These are phyloP conservation scores for Pulicaria dysenterica DNA, from an alignment of 129 eudicot genomes.

Conservation along the genomic window DNA sequence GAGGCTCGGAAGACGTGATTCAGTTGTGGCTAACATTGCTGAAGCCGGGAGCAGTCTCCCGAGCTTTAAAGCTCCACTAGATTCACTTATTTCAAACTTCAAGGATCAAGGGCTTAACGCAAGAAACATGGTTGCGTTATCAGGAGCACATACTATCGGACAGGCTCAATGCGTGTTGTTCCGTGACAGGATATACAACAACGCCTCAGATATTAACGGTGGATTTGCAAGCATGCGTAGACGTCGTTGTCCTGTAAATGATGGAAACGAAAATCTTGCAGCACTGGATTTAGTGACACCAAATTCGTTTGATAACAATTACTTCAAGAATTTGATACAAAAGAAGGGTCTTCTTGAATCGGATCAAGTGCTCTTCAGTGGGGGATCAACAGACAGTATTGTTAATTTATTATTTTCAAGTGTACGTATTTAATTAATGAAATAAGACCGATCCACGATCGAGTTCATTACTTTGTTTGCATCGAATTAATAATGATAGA, in stretches of 20 bases:
- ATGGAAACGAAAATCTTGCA: slow-evolving; percentile 58
- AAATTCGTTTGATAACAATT: slow-evolving; percentile 50
- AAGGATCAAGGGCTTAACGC: slow-evolving; percentile 48
- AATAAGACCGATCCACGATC: too few species aligned
- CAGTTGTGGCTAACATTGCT: slow-evolving; percentile 55
- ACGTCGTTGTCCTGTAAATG: slow-evolving; percentile 47
- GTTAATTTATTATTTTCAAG: slow-evolving; percentile 14
- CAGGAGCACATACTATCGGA: slow-evolving; percentile 77
- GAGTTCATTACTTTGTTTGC: neutral
- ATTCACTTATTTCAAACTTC: slow-evolving; percentile 54
- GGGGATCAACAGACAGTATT: slow-evolving; percentile 53
- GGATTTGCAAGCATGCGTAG: slow-evolving; percentile 49
- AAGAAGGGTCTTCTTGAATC: slow-evolving; percentile 74
- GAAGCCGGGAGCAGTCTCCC: slow-evolving; percentile 62
- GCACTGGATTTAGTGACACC: slow-evolving; percentile 57
- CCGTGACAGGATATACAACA: slow-evolving; percentile 61
- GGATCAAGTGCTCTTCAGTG: slow-evolving; percentile 73
- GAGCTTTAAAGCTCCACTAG: slow-evolving; percentile 41
- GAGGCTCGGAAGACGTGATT: slow-evolving; percentile 66
- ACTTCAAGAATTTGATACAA: slow-evolving; percentile 50
- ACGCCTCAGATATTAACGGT: slow-evolving; percentile 54
- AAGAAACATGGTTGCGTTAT: slow-evolving; percentile 70
- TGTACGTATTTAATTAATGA: neutral
- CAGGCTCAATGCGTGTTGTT: slow-evolving; percentile 62
- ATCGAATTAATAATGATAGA: neutral